Conservation (phyloP, 2,329 filamentous ascomycete genomes). For the Xylaria sp. region DNA sequence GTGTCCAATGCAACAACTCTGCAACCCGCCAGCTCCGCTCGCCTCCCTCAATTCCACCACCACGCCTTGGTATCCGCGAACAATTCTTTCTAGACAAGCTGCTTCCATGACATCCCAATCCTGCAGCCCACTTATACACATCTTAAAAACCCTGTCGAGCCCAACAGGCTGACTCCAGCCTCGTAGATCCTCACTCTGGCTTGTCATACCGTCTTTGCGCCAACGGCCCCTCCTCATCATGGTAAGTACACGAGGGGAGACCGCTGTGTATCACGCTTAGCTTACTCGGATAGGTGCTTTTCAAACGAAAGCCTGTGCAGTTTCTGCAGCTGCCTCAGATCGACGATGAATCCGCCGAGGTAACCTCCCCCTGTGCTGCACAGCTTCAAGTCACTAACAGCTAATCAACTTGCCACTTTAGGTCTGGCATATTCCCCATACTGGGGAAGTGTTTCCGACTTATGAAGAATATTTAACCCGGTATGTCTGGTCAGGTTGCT, state of each 20-base stretch:
- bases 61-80: not conserved
- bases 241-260: constrained; percentile 22
- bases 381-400: not conserved
- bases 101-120: not conserved
- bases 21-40: not conserved
- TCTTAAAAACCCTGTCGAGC: not conserved
- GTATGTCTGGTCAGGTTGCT: constrained; percentile 54
- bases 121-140: constrained; percentile 9
- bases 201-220: constrained; percentile 21
- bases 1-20: not conserved
- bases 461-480: constrained; percentile 88
- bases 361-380: constrained; percentile 46
- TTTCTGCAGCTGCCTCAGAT: constrained; percentile 74
- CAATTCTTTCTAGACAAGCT: not conserved
- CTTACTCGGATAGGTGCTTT: constrained; percentile 73
- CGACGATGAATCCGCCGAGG: constrained; percentile 83
- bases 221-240: constrained; percentile 33
- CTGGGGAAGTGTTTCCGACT: constrained; percentile 84
- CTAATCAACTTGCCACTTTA: constrained; percentile 48
- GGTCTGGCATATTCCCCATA: constrained; percentile 92
- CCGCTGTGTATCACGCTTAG: constrained; percentile 12
- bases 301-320: constrained; percentile 93
- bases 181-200: constrained; percentile 43
- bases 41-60: constrained; percentile 2
- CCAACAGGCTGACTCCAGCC: constrained; percentile 46